These are phyloP conservation scores for Nemania sp. DNA, from an alignment of 2,329 filamentous ascomycete species.

Conservation along the genomic window DNA sequence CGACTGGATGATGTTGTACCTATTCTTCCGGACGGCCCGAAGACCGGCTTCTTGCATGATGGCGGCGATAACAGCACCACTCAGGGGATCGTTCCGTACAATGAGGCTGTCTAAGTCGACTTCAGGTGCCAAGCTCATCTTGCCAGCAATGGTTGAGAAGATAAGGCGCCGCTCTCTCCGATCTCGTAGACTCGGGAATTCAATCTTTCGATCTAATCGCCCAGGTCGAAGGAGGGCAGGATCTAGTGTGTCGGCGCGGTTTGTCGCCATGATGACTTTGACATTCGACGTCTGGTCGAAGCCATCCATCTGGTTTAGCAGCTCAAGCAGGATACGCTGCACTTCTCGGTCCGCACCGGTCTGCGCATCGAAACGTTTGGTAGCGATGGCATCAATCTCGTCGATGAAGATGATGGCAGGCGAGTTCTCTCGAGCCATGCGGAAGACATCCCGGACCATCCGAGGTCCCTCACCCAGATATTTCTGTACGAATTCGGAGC, in stretches of 20 bases:
- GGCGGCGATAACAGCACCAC: constrained; percentile 92
- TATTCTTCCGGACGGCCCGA: constrained; percentile 91
- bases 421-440: constrained; percentile 98
- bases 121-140: constrained; percentile 96
- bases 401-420: constrained; percentile 99
- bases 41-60: constrained; percentile 99
- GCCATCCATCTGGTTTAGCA: constrained; percentile 99
- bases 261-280: constrained; percentile 99
- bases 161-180: constrained; percentile 93
- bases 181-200: constrained; percentile 94
- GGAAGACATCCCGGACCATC: constrained; percentile 98
- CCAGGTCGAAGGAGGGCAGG: constrained; percentile 92
- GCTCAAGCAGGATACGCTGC: constrained; percentile 94
- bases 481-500: constrained; percentile 98
- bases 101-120: constrained; percentile 96
- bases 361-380: constrained; percentile 98
- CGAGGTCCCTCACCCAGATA: constrained; percentile 96
- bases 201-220: constrained; percentile 96
- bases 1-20: constrained; percentile 98
- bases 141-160: constrained; percentile 93
- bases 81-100: constrained; percentile 92
- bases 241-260: constrained; percentile 95
- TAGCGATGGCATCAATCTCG: constrained; percentile 98
- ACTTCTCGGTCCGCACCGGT: constrained; percentile 98
- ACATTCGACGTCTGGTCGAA: constrained; percentile 99